phyloP scores from a whole-genome alignment of 108 stramenopile species.

The Pseudonitzschia multistriata region DNA sequence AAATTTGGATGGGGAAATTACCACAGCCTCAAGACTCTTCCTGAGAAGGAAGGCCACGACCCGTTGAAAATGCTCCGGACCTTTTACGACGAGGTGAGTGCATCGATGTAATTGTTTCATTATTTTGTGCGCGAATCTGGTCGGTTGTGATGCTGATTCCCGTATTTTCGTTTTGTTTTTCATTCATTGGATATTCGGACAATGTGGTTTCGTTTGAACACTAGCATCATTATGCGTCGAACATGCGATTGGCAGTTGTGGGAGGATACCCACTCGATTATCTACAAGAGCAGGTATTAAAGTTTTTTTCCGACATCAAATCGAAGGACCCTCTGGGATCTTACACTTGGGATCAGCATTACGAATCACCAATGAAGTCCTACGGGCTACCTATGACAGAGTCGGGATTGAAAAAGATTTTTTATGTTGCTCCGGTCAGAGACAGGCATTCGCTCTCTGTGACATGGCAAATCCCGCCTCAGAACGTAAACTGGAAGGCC shows the following conservation, averaged over 20 bases:
- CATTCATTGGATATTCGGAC: not conserved
- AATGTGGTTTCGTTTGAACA: not conserved
- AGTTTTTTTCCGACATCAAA: constrained; percentile 64
- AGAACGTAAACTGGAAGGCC: constrained; percentile 60
- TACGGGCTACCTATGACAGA: constrained; percentile 61
- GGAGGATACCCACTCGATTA: constrained; percentile 83
- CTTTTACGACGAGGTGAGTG: constrained; percentile 60
- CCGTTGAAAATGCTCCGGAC: constrained; percentile 64
- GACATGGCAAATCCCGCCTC: constrained; percentile 75
- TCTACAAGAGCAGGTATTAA: constrained; percentile 61
- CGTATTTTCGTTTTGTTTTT: not conserved
- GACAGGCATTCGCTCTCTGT: constrained; percentile 65
- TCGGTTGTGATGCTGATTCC: too few species aligned
- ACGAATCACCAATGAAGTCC: constrained; percentile 22
- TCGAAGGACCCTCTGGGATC: constrained; percentile 28
- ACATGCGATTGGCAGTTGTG: constrained; percentile 86
- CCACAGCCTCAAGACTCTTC: constrained; percentile 53
- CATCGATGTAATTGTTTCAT: too few species aligned
- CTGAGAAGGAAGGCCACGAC: constrained; percentile 52
- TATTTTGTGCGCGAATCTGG: too few species aligned
- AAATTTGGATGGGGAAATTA: constrained; percentile 85
- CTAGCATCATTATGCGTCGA: constrained; percentile 79
- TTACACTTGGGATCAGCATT: constrained; percentile 31
- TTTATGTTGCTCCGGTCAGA: constrained; percentile 69
- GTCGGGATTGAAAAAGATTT: constrained; percentile 48